Evolutionary conservation across 495 filamentous ascomycete genomes (phyloP).

Genomic region (Aspergillus egyptiacus): DNA sequence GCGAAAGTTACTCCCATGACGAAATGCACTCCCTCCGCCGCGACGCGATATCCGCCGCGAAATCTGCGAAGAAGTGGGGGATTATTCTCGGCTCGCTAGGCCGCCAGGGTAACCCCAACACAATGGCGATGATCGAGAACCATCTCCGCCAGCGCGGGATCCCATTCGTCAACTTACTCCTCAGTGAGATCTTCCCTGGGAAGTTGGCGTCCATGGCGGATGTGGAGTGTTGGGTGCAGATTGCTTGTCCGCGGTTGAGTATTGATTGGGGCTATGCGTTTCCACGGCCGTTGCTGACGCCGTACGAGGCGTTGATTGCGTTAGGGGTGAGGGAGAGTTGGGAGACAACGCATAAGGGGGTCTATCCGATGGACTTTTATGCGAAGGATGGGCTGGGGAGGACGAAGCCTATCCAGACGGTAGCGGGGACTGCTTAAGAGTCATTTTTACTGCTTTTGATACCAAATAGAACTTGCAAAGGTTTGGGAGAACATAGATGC

Average conservation of each 20-base stretch:
- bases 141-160: conserved; percentile 62
- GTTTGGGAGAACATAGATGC: background rate
- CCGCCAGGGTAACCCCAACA: conserved; percentile 91
- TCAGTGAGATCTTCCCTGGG: conserved; percentile 93
- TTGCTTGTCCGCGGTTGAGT: conserved; percentile 88
- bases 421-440: conserved; percentile 6
- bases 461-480: too few relatives aligned
- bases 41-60: conserved; percentile 68
- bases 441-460: background rate
- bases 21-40: conserved; percentile 80
- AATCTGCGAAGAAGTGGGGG: conserved; percentile 78
- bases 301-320: conserved; percentile 90
- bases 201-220: conserved; percentile 89
- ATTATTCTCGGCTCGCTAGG: conserved; percentile 90
- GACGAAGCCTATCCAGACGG: conserved; percentile 35
- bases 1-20: conserved; percentile 81
- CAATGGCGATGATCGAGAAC: conserved; percentile 76
- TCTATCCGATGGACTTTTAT: conserved; percentile 99
- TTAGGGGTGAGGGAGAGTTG: conserved; percentile 72
- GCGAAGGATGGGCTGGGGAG: conserved; percentile 85
- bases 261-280: conserved; percentile 99
- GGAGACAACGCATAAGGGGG: conserved; percentile 56
- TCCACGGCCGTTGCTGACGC: conserved; percentile 76
- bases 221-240: conserved; percentile 96
- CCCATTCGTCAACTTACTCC: conserved; percentile 71